Base-by-base conservation (phyloP, 2,329 filamentous ascomycete genomes). In the Penicillium thymicola region DNA sequence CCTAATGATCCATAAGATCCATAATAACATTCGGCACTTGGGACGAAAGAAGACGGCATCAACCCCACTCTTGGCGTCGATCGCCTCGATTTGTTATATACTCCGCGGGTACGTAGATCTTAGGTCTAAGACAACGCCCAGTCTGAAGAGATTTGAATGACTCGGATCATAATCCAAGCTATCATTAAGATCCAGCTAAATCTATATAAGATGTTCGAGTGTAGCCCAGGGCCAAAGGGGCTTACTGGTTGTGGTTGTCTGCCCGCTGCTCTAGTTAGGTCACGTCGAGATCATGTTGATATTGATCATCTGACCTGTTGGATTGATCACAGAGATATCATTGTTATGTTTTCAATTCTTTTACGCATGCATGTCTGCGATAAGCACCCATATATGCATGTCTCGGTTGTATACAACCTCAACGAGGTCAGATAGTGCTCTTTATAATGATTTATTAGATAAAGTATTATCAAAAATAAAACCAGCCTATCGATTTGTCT, bases 11-110 rank as follows among this genome's bases (percentile, higher is more conserved):
- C 1, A 36, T 36, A 13, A 23, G 13, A 46, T 25, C 14, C 5
- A 25, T 46, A 23, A 23, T 46, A n/a, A n/a, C 30, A 46, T 36
- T 16, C 1, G 5, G 18, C n/a, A 32, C 43, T 25, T 34, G 21
- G 14, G 13, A 23, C 14, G 21, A 21, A 10, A 16, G 16, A 46
- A 23, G 30, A 46, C 9, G 21, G 28, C 21, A 21, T 25, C 28
- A 43, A 45, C 49, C 49, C 38, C 49, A 51, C 38, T 44, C 49
- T 51, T 51, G 49, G 49, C 40, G 28, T 43, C 25, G 48, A 51
- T 51, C 30, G 1, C 18, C 10, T 49, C 18, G 34, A 27, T 40
- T 28, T 49, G 34, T 13, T 49, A 21, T 49, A 21, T 49, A 21
- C 36, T 40, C 13, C 25, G 14, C 25, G 36, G 36, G 36, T 27